Base-by-base conservation (phyloP, 352 stramenopile genomes). In the Phytophthora sojae region DNA sequence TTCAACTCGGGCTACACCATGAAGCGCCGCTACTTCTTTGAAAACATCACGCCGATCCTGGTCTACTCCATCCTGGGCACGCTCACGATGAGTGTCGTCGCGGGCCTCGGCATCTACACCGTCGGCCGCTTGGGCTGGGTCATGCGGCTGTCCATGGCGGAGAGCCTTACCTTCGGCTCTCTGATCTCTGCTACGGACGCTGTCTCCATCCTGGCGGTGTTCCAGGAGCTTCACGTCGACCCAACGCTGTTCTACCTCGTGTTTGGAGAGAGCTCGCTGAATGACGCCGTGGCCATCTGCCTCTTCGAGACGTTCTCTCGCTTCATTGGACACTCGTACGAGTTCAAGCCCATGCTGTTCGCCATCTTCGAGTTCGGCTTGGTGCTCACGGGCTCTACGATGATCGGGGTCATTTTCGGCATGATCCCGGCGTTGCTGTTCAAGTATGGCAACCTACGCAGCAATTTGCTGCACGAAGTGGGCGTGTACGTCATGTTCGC, bases 1-100 rank as follows among this genome's bases (percentile, higher is more conserved):
- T 98, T 98, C 82, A 98, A 98, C 79, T 97, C 87, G 25, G 95
- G 86, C 17, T 98, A 97, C 82, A 92, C 92, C 19, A 92, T 98
- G 78, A 95, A 97, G 69, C 85, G 86, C 59, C 86, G 94, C 42
- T 90, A 98, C 57, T 98, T 98, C 61, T 97, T 98, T 64, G 85
- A 94, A 57, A 95, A 98, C 73, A 91, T 98, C 65, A 82, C 68
- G 19, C 86, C 93, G 2, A 98, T 98, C 62, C 73, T 96, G 17
- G 87, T 95, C 15, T 98, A 92, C 77, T 96, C 95, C 37, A 91
- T 97, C 61, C 62, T 95, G 21, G 96, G 95, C 8, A 98, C 95
- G 4, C 83, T 96, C 29, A 87, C 97, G 67, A 97, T 92, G 74
- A 95, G 89, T 37, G 84, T 98, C 59, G 79, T 94, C 49, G 90